These are phyloP conservation scores for Phialophora expanda DNA, from an alignment of 2,329 filamentous ascomycete species.

Conservation along the genomic window DNA sequence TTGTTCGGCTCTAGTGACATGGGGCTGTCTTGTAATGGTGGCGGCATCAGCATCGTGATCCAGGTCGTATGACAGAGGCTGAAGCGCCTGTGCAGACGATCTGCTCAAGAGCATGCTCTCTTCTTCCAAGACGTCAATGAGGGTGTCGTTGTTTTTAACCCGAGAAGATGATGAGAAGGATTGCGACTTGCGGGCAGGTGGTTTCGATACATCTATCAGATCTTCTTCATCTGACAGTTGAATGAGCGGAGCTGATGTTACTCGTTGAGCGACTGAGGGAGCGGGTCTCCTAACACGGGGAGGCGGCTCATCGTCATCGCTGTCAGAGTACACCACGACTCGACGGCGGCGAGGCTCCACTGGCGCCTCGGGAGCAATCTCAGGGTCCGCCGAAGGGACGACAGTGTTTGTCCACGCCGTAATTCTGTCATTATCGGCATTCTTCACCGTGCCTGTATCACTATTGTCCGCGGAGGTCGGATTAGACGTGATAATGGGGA, in stretches of 20 bases:
- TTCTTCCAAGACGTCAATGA: slow-evolving; percentile 1
- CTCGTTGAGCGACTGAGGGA: background rate
- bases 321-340: slow-evolving; percentile 33
- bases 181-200: background rate
- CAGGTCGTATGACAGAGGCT: background rate
- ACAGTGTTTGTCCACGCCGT: slow-evolving; percentile 35
- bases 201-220: slow-evolving; percentile 11
- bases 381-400: slow-evolving; percentile 32
- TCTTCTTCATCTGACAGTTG: slow-evolving; percentile 6
- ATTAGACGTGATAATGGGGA: slow-evolving; percentile 29
- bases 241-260: background rate
- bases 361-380: slow-evolving; percentile 32
- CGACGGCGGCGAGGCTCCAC: slow-evolving; percentile 31
- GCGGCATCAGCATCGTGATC: background rate
- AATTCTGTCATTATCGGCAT: slow-evolving; percentile 27
- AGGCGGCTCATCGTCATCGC: slow-evolving; percentile 28
- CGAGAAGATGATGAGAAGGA: background rate
- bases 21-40: background rate
- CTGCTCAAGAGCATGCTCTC: background rate
- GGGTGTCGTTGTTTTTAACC: background rate
- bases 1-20: background rate
- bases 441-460: slow-evolving; percentile 1
- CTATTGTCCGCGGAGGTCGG: slow-evolving; percentile 12
- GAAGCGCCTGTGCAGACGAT: background rate
- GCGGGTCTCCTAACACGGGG: background rate